Evolutionary conservation across 306 rosid species (phyloP), one percentile per base, ranked within the genome.

Genomic region (Inga oerstediana): DNA sequence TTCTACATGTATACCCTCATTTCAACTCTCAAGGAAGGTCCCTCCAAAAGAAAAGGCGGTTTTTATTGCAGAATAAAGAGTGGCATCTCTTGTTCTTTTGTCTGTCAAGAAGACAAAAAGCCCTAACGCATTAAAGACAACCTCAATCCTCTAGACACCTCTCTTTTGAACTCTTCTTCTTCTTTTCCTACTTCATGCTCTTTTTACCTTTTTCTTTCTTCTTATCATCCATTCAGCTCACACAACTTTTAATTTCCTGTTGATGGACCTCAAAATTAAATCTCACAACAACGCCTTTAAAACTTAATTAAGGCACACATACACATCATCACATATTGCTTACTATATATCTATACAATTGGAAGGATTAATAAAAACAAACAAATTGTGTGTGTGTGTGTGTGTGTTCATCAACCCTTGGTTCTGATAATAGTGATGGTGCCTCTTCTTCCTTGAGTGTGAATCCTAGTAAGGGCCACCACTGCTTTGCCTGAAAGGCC

Each of bases 401-500:
- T 27, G 59, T 16, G n/a, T 51, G 58, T 51, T 14, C 43, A 49
- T 93, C 67, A 92, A 30, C 94, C 97, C 87, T 88, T 92, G 70
- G 99, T 97, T 91, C 99, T 92, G 86, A 97, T 94, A 80, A 97
- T 97, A 34, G 99, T 97, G 91, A 97, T 89, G 8, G 94, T 94
- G 83, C 99, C 99, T 86, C 93, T 87, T 87, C 94, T 86, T 64
- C 98, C 99, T 67, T 84, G 99, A 0, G 99, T 97, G 77, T 97
- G 99, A 77, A 97, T 97, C 75, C 88, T 89, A 0, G 99, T 97
- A 61, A 97, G 91, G 72, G 99, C 97, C 86, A 97, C 97, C 74
- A 94, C 98, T 44, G 97, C 95, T 89, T 94, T 97, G 41, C 99
- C 99, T 70, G 99, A 96, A 67, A 96, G 94, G 56, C 99, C 99